Evolutionary conservation across 2,329 filamentous ascomycete genomes (phyloP).

Genomic region (Phialocephala sp.): DNA sequence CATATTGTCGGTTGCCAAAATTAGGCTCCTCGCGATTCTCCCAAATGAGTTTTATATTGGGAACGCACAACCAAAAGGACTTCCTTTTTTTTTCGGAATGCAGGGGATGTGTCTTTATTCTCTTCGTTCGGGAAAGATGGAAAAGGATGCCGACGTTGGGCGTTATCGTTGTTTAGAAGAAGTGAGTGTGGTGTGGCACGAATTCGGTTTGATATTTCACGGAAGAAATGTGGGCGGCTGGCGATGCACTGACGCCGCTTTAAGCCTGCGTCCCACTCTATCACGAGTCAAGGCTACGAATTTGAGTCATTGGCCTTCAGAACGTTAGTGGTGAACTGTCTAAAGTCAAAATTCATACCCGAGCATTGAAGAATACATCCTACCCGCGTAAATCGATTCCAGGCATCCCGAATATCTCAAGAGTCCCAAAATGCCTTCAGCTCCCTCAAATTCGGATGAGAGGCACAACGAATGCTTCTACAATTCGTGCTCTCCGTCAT

Average conservation of each 20-base stretch:
- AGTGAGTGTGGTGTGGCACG: background rate
- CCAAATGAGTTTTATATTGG: constrained; percentile 6
- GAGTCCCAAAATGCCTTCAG: background rate
- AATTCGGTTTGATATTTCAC: no score
- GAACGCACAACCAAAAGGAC: background rate
- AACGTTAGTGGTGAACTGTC: background rate
- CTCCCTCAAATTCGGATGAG: background rate
- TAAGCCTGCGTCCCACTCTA: background rate
- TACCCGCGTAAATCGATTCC: background rate
- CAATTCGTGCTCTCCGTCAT: no score
- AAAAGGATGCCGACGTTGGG: background rate
- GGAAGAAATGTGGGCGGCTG: no score
- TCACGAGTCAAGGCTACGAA: background rate
- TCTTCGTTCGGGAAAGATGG: background rate
- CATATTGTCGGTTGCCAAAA: constrained; percentile 1
- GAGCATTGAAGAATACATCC: background rate
- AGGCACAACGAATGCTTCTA: no score
- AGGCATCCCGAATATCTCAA: background rate
- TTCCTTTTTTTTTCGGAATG: background rate
- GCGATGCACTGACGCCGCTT: background rate
- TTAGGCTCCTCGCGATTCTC: constrained; percentile 1
- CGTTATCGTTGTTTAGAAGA: background rate
- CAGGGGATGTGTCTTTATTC: background rate
- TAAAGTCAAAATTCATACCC: background rate
- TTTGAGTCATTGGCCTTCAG: background rate